Percentiles rank a stretch among this genome's conserved stretches.
These are phyloP conservation scores for Somion occarium DNA, from an alignment of 1,284 basidiomycete genomes.

Conservation along the genomic window DNA sequence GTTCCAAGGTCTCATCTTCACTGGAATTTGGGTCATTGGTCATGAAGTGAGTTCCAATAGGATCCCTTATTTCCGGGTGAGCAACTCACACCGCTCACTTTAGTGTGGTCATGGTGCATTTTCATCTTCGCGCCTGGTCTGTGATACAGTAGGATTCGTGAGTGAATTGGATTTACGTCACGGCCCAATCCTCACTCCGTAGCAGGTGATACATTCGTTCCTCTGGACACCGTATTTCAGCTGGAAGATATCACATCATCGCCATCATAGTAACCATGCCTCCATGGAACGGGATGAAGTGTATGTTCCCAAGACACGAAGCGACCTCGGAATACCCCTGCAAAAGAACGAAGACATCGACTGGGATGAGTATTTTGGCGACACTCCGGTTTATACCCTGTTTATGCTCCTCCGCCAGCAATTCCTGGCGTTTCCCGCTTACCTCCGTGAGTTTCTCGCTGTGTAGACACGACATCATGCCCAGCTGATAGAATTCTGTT, in stretches of 20 bases:
- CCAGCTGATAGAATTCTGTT: background rate
- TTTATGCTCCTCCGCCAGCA: conserved; percentile 56
- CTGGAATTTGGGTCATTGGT: conserved; percentile 11
- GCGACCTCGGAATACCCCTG: conserved; percentile 44
- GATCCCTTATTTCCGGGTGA: background rate
- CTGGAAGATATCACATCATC: conserved; percentile 36
- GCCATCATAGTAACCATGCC: conserved; percentile 33
- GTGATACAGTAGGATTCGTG: conserved; percentile 9
- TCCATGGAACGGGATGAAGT: conserved; percentile 56
- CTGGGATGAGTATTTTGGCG: conserved; percentile 52
- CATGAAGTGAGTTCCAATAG: conserved; percentile 6
- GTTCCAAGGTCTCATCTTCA: conserved; percentile 28
- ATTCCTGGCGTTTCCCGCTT: conserved; percentile 72
- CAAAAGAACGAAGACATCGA: conserved; percentile 32
- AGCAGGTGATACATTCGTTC: conserved; percentile 25
- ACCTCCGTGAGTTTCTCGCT: conserved; percentile 42
- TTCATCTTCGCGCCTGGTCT: conserved; percentile 2
- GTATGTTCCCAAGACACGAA: conserved; percentile 53
- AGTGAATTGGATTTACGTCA: background rate
- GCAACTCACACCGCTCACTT: background rate
- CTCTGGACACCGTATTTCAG: conserved; percentile 36
- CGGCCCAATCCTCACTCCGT: background rate
- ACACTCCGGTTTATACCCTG: conserved; percentile 55
- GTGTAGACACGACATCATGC: background rate
- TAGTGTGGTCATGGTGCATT: conserved; percentile 11